Evolutionary conservation across 768 basidiomycete species (phyloP), one percentile per base, ranked within the genome.

Genomic region (Mycena amicta): DNA sequence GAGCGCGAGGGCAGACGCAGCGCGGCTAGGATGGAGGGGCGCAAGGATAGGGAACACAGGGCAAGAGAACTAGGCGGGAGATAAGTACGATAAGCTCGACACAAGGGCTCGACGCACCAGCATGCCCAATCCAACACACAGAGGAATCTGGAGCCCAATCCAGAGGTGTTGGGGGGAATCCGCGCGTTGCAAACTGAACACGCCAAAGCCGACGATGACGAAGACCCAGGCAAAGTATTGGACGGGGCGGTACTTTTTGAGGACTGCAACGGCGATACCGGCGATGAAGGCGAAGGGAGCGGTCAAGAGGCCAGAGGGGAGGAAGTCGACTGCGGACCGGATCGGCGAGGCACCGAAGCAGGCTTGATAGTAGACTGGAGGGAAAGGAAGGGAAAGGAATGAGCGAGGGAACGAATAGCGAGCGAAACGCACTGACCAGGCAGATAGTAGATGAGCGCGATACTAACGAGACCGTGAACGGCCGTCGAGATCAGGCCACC

Each of bases 311-410:
- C 71, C 65, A 18, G 60, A 31, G 0, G 68, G 68, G 33, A 83
- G 72, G 5, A 75, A 22, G 30, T 76, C 68, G 13, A 79, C 68
- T 2, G 78, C 77, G 4, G 74, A 72, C 0, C 66, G 69, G 37
- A 77, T 62, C 0, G 82, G 76, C 0, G 74, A 69, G 8, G 69
- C 71, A 18, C 65, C 71, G 57, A 74, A 74, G 52, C 71, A 73
- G 0, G 79, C 80, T 63, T 83, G 81, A 67, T 77, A 82, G 60
- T 77, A 81, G 5, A 78, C 75, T 52, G 20, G 12, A n/a, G 15
- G 45, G 31, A 18, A 12, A 2, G 33, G 8, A 51, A 43, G n/a
- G 16, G 13, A 33, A 52, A 4, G 6, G 29, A 12, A 5, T 20
- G 30, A n/a, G n/a, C n/a, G n/a, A n/a, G n/a, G n/a, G n/a, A n/a